Evolutionary conservation across 2,329 filamentous ascomycete genomes (phyloP).

Genomic region (Microdochium nivale): DNA sequence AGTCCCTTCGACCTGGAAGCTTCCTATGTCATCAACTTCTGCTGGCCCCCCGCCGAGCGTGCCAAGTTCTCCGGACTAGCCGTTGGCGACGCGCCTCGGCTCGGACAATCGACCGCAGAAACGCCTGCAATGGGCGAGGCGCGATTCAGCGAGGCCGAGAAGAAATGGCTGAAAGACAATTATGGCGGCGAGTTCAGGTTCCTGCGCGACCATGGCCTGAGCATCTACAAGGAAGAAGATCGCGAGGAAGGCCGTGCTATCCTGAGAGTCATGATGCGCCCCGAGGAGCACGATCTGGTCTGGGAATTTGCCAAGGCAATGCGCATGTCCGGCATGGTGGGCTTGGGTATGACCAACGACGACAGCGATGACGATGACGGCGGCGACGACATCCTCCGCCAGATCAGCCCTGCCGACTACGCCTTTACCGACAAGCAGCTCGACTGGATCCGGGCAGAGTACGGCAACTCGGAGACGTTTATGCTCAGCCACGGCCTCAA

Average conservation of each 20-base stretch:
- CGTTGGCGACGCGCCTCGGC: background rate
- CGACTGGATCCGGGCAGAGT: background rate
- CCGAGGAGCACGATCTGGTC: background rate
- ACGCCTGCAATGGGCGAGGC: background rate
- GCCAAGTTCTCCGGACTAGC: background rate
- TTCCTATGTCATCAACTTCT: background rate
- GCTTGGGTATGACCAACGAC: background rate
- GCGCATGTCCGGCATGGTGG: background rate
- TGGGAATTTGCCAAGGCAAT: background rate
- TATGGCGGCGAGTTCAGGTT: conserved; percentile 24
- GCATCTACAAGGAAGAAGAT: conserved; percentile 26
- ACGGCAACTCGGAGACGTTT: background rate
- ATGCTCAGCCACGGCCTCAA: background rate
- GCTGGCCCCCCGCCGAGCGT: background rate
- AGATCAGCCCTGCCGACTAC: background rate
- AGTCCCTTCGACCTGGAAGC: background rate
- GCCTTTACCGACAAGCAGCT: background rate
- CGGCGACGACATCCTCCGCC: background rate
- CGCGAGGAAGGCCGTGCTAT: conserved; percentile 23
- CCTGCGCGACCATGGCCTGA: conserved; percentile 17
- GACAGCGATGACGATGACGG: background rate
- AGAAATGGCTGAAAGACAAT: conserved; percentile 23
- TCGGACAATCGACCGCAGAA: background rate
- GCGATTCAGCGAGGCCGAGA: conserved; percentile 10
- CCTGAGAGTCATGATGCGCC: conserved; percentile 1